Base-by-base conservation (phyloP, 495 filamentous ascomycete species). In the Poronia punctata region DNA sequence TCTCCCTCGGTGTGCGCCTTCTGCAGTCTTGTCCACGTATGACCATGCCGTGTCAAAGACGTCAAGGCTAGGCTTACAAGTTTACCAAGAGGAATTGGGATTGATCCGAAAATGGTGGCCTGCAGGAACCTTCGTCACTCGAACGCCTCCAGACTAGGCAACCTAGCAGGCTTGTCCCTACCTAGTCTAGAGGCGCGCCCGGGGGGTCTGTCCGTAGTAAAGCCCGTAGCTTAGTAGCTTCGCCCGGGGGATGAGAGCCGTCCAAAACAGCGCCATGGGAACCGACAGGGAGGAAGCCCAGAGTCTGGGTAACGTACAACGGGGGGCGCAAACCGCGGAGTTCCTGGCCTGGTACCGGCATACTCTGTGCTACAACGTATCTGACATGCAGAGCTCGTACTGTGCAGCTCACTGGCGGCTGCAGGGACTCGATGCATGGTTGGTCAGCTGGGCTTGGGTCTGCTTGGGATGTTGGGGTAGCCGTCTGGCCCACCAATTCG, bases 51-150 rank as follows among this genome's bases (percentile, higher is more conserved):
- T 25, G n/a, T 35, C 35, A 31, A 26, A 45, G 34, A 45, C 35
- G 42, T 45, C 42, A 45, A 45, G 35, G 35, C 42, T 45, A 35
- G 35, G 35, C 32, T 45, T 45, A 41, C n/a, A n/a, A n/a, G n/a
- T n/a, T n/a, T n/a, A 30, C 4, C 21, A 32, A 20, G 18, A 40
- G 40, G 34, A 23, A 25, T n/a, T n/a, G n/a, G n/a, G n/a, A n/a
- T n/a, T 7, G 34, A 37, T 29, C 33, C 41, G 33, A 38, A 44
- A 37, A 34, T 17, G 42, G 42, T 33, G 35, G 35, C 26, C 35
- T 36, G 26, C 35, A 37, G 42, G 20, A n/a, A 10, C 20, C 27
- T 35, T 45, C 42, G 42, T 38, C 35, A 32, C 33, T 36, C 34
- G n/a, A n/a, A n/a, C 25, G 25, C 28, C 26, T 32, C 23, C 33